A percentile compares a stretch with the other conserved stretches of the same genome.
Evolutionary conservation across 805 yeast species (phyloP).

Genomic region (Candida piceae): DNA sequence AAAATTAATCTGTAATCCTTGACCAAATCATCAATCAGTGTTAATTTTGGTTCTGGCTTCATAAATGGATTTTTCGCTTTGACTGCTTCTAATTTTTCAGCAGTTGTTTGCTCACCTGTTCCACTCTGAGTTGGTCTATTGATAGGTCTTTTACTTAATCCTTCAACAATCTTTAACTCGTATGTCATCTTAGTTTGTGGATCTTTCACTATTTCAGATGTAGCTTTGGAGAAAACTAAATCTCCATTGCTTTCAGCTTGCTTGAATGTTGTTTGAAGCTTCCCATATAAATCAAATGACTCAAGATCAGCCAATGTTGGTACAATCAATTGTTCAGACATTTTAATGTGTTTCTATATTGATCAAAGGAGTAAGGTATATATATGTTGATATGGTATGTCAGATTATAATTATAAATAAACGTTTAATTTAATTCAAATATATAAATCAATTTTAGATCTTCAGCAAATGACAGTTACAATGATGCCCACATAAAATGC

Average conservation of each 20-base stretch:
- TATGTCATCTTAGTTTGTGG: conserved; percentile 19
- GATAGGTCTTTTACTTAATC: conserved; percentile 29
- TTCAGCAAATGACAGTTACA: no score
- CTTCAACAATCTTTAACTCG: conserved; percentile 31
- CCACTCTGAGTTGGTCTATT: conserved; percentile 33
- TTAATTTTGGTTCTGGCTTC: conserved; percentile 71
- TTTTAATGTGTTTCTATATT: no score
- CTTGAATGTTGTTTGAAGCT: conserved; percentile 16
- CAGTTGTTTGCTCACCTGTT: conserved; percentile 31
- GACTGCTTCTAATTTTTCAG: conserved; percentile 28
- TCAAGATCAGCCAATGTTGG: conserved; percentile 18
- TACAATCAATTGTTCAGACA: no score
- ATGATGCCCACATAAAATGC: no score
- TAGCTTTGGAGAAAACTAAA: conserved; percentile 19
- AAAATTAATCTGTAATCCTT: conserved; percentile 59
- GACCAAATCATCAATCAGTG: conserved; percentile 50
- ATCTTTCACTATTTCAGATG: conserved; percentile 21
- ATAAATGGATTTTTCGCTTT: conserved; percentile 64
- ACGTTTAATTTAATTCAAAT: no score
- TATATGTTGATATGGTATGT: no score
- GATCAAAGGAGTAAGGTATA: no score
- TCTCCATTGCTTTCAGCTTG: conserved; percentile 21
- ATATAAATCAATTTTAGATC: no score
- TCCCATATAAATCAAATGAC: conserved; percentile 12
- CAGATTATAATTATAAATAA: no score